phyloP scores from a whole-genome alignment of 768 basidiomycete species.

The Leccinum variicolor region DNA sequence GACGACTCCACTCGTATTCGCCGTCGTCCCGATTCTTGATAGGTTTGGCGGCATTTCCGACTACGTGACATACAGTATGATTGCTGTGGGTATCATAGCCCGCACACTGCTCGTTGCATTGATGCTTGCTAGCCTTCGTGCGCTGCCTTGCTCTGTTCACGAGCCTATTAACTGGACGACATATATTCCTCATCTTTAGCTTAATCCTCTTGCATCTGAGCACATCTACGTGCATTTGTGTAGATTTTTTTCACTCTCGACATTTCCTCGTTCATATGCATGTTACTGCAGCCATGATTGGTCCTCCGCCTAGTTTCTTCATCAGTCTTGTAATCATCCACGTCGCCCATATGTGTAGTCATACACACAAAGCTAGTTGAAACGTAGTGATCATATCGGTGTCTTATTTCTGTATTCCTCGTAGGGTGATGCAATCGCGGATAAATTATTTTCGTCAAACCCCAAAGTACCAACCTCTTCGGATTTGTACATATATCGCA shows the following conservation, averaged over 20 bases:
- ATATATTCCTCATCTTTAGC: constrained; percentile 1
- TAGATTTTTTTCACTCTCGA: no score
- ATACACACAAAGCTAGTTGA: not conserved
- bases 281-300: no score
- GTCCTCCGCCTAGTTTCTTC: not conserved
- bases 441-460: not conserved
- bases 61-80: not conserved
- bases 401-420: not conserved
- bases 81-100: not conserved
- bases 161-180: not conserved
- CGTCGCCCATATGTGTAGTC: not conserved
- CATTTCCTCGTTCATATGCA: no score
- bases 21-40: not conserved
- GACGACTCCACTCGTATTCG: not conserved
- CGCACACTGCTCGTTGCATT: not conserved
- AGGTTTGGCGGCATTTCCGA: not conserved
- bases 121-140: constrained; percentile 1
- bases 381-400: not conserved
- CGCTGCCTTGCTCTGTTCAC: not conserved
- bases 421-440: not conserved
- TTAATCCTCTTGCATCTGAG: not conserved
- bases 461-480: no score
- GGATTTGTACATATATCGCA: no score
- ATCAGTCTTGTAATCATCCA: not conserved
- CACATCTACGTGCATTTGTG: no score